phyloP scores from a whole-genome alignment of 768 basidiomycete species.

The Clavaria fumosa region DNA sequence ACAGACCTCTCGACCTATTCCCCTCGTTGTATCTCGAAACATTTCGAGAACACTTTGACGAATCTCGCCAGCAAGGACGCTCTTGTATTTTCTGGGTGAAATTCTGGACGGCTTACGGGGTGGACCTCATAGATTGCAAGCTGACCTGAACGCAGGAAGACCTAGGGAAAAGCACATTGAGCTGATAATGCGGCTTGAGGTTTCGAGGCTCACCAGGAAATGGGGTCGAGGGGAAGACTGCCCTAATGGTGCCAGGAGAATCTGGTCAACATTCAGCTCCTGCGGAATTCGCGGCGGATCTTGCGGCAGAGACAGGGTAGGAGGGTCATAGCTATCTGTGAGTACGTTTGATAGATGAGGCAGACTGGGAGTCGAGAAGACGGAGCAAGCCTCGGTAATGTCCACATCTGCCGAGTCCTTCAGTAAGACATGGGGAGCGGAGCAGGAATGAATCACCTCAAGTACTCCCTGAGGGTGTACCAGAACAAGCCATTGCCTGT shows the following conservation, averaged over 20 bases:
- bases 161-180: too few species aligned
- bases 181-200: too few species aligned
- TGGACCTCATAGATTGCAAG: slow-evolving; percentile 71
- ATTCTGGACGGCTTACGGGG: slow-evolving; percentile 25
- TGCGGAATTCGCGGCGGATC: slow-evolving; percentile 60
- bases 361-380: slow-evolving; percentile 53
- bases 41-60: slow-evolving; percentile 42
- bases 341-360: slow-evolving; percentile 51
- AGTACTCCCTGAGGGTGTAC: slow-evolving; percentile 64
- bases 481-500: slow-evolving; percentile 64
- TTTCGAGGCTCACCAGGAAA: slow-evolving; percentile 63
- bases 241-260: slow-evolving; percentile 61
- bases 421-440: too few species aligned
- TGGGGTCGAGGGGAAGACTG: slow-evolving; percentile 50
- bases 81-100: slow-evolving; percentile 24
- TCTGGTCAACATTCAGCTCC: slow-evolving; percentile 65
- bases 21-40: slow-evolving; percentile 55
- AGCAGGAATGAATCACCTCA: slow-evolving; percentile 45
- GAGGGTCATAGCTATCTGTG: slow-evolving; percentile 47
- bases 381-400: slow-evolving; percentile 68
- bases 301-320: slow-evolving; percentile 45
- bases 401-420: slow-evolving; percentile 65
- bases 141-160: slow-evolving; percentile 68
- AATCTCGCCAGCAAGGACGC: slow-evolving; percentile 43
- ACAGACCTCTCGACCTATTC: slow-evolving; percentile 53